Evolutionary conservation across 2,329 filamentous ascomycete species (phyloP).

Genomic region (Pseudogymnoascus sp.): DNA sequence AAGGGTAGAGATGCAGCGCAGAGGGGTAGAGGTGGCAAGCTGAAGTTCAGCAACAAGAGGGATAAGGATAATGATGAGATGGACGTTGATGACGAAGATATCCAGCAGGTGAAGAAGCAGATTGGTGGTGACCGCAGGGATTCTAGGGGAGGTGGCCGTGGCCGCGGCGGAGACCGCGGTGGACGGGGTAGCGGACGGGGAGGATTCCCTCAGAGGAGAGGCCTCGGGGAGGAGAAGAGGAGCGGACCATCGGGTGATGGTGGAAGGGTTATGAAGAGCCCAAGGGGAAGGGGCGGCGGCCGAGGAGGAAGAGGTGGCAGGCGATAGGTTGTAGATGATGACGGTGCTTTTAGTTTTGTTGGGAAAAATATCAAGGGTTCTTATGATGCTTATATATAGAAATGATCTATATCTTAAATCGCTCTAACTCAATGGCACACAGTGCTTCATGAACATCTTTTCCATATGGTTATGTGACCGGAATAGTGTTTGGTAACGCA

Average conservation of each 20-base stretch:
- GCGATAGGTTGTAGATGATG: slow-evolving; percentile 14
- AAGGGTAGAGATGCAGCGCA: slow-evolving; percentile 57
- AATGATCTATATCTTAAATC: background rate
- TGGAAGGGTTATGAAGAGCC: slow-evolving; percentile 24
- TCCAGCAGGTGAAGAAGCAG: slow-evolving; percentile 44
- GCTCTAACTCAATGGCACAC: background rate
- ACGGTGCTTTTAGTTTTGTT: slow-evolving; percentile 1
- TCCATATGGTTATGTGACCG: background rate
- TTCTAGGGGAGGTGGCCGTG: slow-evolving; percentile 27
- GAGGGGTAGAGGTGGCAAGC: slow-evolving; percentile 56
- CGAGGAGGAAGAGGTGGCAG: slow-evolving; percentile 21
- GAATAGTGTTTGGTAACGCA: background rate
- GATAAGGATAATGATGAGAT: slow-evolving; percentile 46
- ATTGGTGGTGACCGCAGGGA: slow-evolving; percentile 25
- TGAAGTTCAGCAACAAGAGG: slow-evolving; percentile 63
- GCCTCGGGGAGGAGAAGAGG: slow-evolving; percentile 36
- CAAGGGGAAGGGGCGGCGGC: background rate
- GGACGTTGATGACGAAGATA: slow-evolving; percentile 39
- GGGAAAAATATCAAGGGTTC: slow-evolving; percentile 4
- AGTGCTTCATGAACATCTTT: background rate
- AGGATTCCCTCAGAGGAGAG: slow-evolving; percentile 40
- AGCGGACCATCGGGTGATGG: slow-evolving; percentile 17
- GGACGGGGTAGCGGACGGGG: slow-evolving; percentile 33
- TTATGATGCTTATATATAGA: slow-evolving; percentile 6
- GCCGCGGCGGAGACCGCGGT: slow-evolving; percentile 27